phyloP scores from a whole-genome alignment of 129 eudicot genomes.

The Mikania micrantha region DNA sequence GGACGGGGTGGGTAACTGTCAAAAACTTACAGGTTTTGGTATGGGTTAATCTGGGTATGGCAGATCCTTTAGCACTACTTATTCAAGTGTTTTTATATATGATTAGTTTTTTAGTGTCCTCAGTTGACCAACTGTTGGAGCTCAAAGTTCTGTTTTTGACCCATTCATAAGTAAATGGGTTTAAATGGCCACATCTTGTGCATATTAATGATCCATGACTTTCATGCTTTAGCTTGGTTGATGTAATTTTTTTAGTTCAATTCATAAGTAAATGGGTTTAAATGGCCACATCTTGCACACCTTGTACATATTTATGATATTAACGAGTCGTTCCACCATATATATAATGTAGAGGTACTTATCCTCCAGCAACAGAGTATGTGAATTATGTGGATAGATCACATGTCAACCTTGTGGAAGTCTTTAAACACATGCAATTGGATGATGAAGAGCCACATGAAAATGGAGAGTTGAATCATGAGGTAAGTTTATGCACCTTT shows the following conservation, averaged over 20 bases:
- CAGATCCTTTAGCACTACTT: not conserved
- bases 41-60: not conserved
- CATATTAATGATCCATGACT: not conserved
- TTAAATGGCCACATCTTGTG: not conserved
- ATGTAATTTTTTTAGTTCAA: too few species aligned
- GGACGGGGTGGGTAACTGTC: not conserved
- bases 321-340: conserved; percentile 9
- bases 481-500: conserved; percentile 36
- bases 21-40: not conserved
- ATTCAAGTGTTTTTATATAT: not conserved
- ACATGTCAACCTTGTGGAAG: conserved; percentile 71
- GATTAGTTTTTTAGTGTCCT: not conserved
- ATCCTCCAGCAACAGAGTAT: conserved; percentile 85
- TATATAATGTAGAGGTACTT: conserved; percentile 50
- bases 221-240: not conserved
- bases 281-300: not conserved
- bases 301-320: conserved; percentile 6
- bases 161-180: not conserved
- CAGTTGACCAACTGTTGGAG: not conserved
- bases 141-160: not conserved
- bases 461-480: conserved; percentile 72
- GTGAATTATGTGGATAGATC: conserved; percentile 67
- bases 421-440: conserved; percentile 70
- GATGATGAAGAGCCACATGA: conserved; percentile 67
- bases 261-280: not conserved